Conservation (phyloP, 331 rosid genomes). For the Quercus phellos region DNA sequence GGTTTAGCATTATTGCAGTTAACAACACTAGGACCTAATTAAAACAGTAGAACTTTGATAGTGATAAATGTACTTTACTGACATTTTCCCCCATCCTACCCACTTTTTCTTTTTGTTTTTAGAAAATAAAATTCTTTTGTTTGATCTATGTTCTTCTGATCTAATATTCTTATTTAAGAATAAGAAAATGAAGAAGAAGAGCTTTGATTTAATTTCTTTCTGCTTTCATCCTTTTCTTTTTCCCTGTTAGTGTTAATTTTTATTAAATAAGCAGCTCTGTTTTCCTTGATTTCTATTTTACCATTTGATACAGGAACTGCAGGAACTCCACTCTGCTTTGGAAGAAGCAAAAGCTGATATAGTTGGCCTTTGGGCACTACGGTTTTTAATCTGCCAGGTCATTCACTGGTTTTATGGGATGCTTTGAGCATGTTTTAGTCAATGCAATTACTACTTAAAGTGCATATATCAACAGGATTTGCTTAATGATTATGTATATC, state of each 20-base stretch:
- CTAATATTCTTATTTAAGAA: no score
- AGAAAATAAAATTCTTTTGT: no score
- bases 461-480: no score
- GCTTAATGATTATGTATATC: neutral
- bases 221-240: neutral
- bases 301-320: constrained; percentile 64
- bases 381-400: constrained; percentile 69
- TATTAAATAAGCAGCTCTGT: neutral
- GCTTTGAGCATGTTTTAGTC: neutral
- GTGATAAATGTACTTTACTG: neutral
- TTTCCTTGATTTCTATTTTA: neutral
- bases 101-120: neutral
- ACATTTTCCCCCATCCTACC: neutral
- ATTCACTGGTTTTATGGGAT: constrained; percentile 8
- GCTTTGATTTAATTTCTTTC: neutral
- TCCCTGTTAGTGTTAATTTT: neutral
- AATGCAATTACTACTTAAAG: neutral
- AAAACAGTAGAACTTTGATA: neutral
- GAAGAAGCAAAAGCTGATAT: constrained; percentile 99
- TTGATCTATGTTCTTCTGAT: no score
- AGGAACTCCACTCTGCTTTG: constrained; percentile 87
- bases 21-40: neutral
- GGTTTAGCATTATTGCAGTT: neutral
- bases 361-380: constrained; percentile 95
- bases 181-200: no score